Conservation (phyloP, 805 yeast species). For the Lipomyces starkeyi region DNA sequence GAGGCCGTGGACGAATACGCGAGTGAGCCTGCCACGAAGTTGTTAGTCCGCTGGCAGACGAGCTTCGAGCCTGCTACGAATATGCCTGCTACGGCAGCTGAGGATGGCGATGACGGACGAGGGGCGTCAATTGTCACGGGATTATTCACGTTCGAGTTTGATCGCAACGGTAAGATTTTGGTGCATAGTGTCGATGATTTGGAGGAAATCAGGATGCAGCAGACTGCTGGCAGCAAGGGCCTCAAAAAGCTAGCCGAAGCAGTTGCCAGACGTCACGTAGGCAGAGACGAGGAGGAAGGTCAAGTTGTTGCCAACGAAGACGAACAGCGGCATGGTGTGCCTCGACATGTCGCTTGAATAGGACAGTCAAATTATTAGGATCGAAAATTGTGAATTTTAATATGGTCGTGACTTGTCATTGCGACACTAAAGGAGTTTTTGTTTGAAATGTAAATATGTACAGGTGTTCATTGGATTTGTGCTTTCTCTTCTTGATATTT, state of each 20-base stretch:
- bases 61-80: constrained; percentile 15
- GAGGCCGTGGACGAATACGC: neutral
- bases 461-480: neutral
- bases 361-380: neutral
- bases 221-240: constrained; percentile 10
- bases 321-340: constrained; percentile 12
- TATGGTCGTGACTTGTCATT: neutral
- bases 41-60: constrained; percentile 34
- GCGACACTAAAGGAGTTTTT: neutral
- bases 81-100: neutral
- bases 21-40: constrained; percentile 19
- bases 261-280: constrained; percentile 12
- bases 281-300: constrained; percentile 25
- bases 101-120: neutral
- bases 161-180: constrained; percentile 27
- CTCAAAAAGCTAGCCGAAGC: constrained; percentile 25
- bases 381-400: neutral
- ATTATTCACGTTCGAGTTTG: constrained; percentile 35
- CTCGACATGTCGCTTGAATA: constrained; percentile 15
- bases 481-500: neutral
- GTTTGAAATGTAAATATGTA: neutral
- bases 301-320: constrained; percentile 20
- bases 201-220: constrained; percentile 27
- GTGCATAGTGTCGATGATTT: constrained; percentile 36
- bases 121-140: constrained; percentile 29